Evolutionary conservation across 176 grass and related monocot species (phyloP).

Genomic region (Musa schizocarpa): DNA sequence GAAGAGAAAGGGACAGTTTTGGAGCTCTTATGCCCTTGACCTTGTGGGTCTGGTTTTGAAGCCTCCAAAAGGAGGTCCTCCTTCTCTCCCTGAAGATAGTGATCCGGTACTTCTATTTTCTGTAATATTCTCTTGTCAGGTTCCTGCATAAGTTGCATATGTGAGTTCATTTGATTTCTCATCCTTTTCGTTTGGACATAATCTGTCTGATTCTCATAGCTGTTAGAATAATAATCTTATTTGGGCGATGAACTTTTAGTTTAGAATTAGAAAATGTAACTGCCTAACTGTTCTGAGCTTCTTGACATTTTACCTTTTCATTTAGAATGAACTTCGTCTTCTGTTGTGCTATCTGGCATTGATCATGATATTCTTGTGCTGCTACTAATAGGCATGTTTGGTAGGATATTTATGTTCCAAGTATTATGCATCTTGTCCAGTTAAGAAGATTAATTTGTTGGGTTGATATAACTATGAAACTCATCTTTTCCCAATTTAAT

Average conservation of each 20-base stretch:
- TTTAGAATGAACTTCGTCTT: not conserved
- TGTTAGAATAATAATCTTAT: no score
- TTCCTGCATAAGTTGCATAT: not conserved
- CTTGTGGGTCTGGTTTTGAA: conserved; percentile 51
- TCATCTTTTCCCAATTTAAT: not conserved
- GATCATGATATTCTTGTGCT: not conserved
- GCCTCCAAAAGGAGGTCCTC: conserved; percentile 74
- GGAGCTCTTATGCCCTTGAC: conserved; percentile 43
- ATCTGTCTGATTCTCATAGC: no score
- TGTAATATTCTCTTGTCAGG: not conserved
- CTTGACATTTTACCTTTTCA: not conserved
- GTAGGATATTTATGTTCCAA: not conserved
- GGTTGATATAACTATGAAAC: not conserved
- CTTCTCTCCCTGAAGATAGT: conserved; percentile 56
- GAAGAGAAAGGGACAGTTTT: conserved; percentile 22
- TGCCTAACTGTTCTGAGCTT: not conserved
- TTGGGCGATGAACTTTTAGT: not conserved
- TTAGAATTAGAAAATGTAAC: not conserved
- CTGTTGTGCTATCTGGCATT: not conserved
- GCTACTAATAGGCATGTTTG: not conserved
- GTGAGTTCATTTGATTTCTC: not conserved
- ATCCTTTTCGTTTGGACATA: no score
- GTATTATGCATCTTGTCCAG: not conserved
- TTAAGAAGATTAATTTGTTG: not conserved
- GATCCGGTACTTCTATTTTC: conserved; percentile 47